A percentile compares a stretch with the other conserved stretches of the same genome.
Conservation (phyloP, 1,284 basidiomycete genomes). For the Melampsora larici-populina region DNA sequence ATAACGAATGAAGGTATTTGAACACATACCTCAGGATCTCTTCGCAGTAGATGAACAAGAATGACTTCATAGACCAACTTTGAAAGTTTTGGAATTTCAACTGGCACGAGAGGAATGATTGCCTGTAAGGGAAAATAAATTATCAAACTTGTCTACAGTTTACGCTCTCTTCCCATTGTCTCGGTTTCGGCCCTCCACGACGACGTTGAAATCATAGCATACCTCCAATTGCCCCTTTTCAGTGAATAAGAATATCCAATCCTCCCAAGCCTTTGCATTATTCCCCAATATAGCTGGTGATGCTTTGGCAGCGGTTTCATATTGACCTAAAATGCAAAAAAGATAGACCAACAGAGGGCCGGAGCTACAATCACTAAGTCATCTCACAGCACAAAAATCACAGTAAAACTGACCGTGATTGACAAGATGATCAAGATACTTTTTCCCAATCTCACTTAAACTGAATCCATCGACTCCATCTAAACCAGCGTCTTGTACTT, state of each 20-base stretch:
- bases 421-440: conserved; percentile 38
- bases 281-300: conserved; percentile 80
- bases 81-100: conserved; percentile 71
- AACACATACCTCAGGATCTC: conserved; percentile 67
- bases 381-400: neutral
- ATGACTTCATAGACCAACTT: conserved; percentile 93
- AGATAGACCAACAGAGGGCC: neutral
- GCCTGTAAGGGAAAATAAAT: conserved; percentile 58
- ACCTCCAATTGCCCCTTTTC: conserved; percentile 77
- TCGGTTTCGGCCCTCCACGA: neutral
- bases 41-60: conserved; percentile 75
- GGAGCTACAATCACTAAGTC: neutral
- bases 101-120: conserved; percentile 86
- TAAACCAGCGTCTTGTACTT: conserved; percentile 69
- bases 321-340: conserved; percentile 63
- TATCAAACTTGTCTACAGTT: too few species aligned
- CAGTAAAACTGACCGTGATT: conserved; percentile 12
- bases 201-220: conserved; percentile 9
- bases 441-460: conserved; percentile 46
- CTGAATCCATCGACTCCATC: conserved; percentile 47
- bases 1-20: neutral
- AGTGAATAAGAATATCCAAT: conserved; percentile 88
- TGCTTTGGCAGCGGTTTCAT: conserved; percentile 74
- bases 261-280: conserved; percentile 81
- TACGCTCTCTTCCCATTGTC: neutral